Evolutionary conservation across 2,329 filamentous ascomycete species (phyloP).

Genomic region (Xylariales sp.): DNA sequence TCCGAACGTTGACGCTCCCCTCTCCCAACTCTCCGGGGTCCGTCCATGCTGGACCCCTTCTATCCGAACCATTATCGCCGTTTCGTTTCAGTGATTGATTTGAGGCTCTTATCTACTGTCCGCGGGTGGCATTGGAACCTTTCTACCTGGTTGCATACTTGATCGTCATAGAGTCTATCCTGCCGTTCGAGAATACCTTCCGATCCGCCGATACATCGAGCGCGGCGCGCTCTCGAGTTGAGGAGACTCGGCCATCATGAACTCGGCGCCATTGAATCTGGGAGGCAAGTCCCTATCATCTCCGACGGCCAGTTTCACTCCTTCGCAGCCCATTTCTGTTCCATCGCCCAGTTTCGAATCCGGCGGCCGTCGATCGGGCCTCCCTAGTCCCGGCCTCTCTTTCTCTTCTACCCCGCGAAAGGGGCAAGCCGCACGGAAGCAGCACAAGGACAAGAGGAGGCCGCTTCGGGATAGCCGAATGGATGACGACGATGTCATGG

Average conservation of each 20-base stretch:
- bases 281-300: constrained; percentile 49
- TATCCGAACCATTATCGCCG: constrained; percentile 10
- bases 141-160: background rate
- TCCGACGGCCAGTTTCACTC: constrained; percentile 35
- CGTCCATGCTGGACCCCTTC: constrained; percentile 25
- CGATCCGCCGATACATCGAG: constrained; percentile 2
- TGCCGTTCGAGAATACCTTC: background rate
- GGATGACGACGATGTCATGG: constrained; percentile 82
- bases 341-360: constrained; percentile 44
- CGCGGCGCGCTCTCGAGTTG: background rate
- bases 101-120: background rate
- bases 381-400: constrained; percentile 28
- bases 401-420: constrained; percentile 61
- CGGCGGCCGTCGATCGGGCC: constrained; percentile 39
- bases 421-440: constrained; percentile 70
- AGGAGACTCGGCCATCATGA: constrained; percentile 24
- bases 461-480: constrained; percentile 48
- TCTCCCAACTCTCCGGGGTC: constrained; percentile 22
- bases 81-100: background rate
- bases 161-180: background rate
- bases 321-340: constrained; percentile 36
- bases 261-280: constrained; percentile 30
- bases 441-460: constrained; percentile 77
- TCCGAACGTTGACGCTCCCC: constrained; percentile 9
- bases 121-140: background rate